Percentiles rank a stretch among this genome's conserved stretches.
These are phyloP conservation scores for Fusarium bulbicola DNA, from an alignment of 2,329 filamentous ascomycete genomes.

Conservation along the genomic window DNA sequence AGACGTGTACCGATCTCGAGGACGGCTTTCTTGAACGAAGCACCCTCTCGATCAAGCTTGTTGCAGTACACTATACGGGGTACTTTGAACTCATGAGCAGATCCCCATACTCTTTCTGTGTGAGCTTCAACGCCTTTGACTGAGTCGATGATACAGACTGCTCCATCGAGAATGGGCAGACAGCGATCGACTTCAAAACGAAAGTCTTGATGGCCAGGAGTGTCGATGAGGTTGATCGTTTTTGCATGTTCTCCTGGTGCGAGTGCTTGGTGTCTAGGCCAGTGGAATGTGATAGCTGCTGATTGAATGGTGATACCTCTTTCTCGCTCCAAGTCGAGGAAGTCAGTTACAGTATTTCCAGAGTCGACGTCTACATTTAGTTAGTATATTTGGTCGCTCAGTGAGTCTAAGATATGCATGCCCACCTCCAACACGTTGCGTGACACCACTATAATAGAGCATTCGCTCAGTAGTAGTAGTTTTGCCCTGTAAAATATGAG, in stretches of 20 bases:
- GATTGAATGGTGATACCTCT: conserved; percentile 98
- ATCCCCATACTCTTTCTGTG: conserved; percentile 95
- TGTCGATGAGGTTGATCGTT: conserved; percentile 89
- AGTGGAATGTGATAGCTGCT: conserved; percentile 92
- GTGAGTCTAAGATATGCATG: not conserved
- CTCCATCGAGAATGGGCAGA: conserved; percentile 85
- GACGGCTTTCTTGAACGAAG: conserved; percentile 82
- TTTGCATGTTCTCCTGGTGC: conserved; percentile 59
- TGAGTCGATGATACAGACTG: conserved; percentile 91
- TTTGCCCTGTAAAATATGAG: conserved; percentile 70
- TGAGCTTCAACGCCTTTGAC: conserved; percentile 96
- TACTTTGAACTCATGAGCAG: conserved; percentile 85
- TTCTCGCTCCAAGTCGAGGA: conserved; percentile 89
- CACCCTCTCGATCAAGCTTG: conserved; percentile 81
- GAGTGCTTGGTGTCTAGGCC: conserved; percentile 71
- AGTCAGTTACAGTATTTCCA: conserved; percentile 97
- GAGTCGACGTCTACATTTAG: conserved; percentile 80
- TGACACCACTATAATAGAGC: conserved; percentile 95
- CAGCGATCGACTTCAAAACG: conserved; percentile 96
- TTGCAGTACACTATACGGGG: conserved; percentile 83
- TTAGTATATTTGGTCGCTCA: not conserved
- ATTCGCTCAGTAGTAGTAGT: conserved; percentile 99
- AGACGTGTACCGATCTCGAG: conserved; percentile 84
- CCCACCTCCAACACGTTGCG: conserved; percentile 79
- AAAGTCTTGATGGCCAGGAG: conserved; percentile 96